A percentile compares a stretch with the other conserved stretches of the same genome.
These are phyloP conservation scores for Prinsepia uniflora DNA, from an alignment of 306 rosid species.

Conservation along the genomic window DNA sequence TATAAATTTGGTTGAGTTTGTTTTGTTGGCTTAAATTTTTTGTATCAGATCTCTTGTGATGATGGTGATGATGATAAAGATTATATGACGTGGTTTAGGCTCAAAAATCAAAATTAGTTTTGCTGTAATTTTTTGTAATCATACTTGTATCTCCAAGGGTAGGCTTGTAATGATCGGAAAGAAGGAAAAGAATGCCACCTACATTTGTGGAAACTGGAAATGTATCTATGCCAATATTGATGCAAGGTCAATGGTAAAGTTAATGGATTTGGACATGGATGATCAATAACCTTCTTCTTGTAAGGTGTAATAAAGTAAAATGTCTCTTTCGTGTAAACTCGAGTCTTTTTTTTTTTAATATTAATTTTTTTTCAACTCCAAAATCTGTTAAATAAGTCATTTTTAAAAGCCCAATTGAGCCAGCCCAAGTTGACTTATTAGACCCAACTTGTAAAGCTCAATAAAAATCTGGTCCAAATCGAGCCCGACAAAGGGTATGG, in stretches of 20 bases:
- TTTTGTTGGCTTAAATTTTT: not conserved
- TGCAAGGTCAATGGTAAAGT: conserved; percentile 83
- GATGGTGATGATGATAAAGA: not conserved
- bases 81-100: not conserved
- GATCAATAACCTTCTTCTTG: conserved; percentile 64
- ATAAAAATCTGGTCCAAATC: no score
- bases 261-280: conserved; percentile 93
- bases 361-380: no score
- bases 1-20: not conserved
- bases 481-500: no score
- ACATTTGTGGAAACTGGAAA: conserved; percentile 59
- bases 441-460: no score
- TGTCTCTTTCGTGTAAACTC: no score
- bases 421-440: no score
- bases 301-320: conserved; percentile 35
- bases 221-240: conserved; percentile 71
- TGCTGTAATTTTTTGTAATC: not conserved
- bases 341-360: no score
- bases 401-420: no score
- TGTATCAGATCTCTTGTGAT: not conserved
- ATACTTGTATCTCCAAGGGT: conserved; percentile 43
- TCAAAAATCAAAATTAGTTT: not conserved
- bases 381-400: no score
- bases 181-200: conserved; percentile 96
- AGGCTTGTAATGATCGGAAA: conserved; percentile 98